phyloP scores from a whole-genome alignment of 495 filamentous ascomycete genomes.

The Neurospora intermedia region DNA sequence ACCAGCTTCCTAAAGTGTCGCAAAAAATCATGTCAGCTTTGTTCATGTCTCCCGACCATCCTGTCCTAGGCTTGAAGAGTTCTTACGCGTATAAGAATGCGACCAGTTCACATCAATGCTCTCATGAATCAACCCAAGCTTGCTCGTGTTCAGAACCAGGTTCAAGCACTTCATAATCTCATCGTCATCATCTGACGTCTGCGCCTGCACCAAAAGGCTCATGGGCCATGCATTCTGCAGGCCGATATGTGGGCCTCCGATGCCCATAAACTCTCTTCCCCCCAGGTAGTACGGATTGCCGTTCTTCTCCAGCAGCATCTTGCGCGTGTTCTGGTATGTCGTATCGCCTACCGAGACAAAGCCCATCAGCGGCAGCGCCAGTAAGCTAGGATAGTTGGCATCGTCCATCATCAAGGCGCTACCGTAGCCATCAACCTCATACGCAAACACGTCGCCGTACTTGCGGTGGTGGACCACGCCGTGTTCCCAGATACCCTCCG shows the following conservation, averaged over 20 bases:
- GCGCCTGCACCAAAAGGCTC: conserved; percentile 80
- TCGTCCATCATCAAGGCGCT: conserved; percentile 92
- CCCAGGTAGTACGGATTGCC: conserved; percentile 86
- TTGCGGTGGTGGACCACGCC: conserved; percentile 77
- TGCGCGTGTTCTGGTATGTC: conserved; percentile 81
- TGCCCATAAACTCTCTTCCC: conserved; percentile 72
- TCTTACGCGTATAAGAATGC: conserved; percentile 64
- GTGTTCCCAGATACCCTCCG: conserved; percentile 71
- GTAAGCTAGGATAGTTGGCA: conserved; percentile 84
- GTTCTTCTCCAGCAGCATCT: conserved; percentile 69
- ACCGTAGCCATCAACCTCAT: conserved; percentile 93
- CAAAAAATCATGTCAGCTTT: conserved; percentile 18
- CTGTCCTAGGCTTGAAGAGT: not conserved
- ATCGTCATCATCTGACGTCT: conserved; percentile 76
- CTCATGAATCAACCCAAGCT: conserved; percentile 80
- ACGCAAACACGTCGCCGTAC: conserved; percentile 88
- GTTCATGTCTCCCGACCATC: not conserved
- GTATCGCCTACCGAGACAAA: conserved; percentile 57
- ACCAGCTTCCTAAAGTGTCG: conserved; percentile 62
- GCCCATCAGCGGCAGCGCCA: conserved; percentile 79
- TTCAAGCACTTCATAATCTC: conserved; percentile 67
- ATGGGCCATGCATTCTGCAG: conserved; percentile 93
- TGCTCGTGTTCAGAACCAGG: conserved; percentile 61
- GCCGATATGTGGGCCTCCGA: conserved; percentile 71
- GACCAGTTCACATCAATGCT: conserved; percentile 74